Evolutionary conservation across 768 basidiomycete genomes (phyloP), one percentile per base, ranked within the genome.

Genomic region (Tricholoma flavovirens): DNA sequence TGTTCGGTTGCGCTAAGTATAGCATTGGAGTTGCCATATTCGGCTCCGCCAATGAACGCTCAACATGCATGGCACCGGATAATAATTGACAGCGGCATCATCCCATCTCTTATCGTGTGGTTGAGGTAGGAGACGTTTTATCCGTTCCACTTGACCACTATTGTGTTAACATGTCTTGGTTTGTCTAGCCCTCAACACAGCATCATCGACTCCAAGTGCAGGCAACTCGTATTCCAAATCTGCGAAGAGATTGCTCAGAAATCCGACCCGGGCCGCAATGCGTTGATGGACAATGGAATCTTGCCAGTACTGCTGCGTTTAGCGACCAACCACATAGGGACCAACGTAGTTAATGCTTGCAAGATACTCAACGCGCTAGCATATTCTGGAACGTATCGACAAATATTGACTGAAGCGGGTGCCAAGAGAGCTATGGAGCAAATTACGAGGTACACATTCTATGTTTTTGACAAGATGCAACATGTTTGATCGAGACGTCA

Each of bases 181-280:
- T 29, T 19, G 12, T 57, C 17, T 48, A 64, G 62, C 30, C 60
- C 60, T 21, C 56, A 56, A 21, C 60, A 64, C 42, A 58, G 51
- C 51, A 52, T 57, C 33, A 42, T 29, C 11, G 40, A 64, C 40
- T 5, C 19, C 21, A 21, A 57, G 40, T 64, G 60, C 48, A 46
- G 54, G 21, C n/a, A 49, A 17, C 45, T 22, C 33, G 29, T 54
- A 26, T 62, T 64, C 53, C 36, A 54, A 5, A 58, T 64, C 36
- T 59, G 58, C 29, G 17, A 61, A 9, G 4, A 49, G 11, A 52
- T 64, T 21, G 58, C 62, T 14, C 62, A 64, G 36, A 53, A 55
- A 29, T 60, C 62, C 29, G 60, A 64, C 45, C 29, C 49, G 26
- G 62, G 62, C 19, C 62, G 62, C 12, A 56, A 60, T 53, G 55